A percentile compares a stretch with the other conserved stretches of the same genome.
Evolutionary conservation across 1,139 yeast species (phyloP).

Genomic region (Geotrichum siamense): DNA sequence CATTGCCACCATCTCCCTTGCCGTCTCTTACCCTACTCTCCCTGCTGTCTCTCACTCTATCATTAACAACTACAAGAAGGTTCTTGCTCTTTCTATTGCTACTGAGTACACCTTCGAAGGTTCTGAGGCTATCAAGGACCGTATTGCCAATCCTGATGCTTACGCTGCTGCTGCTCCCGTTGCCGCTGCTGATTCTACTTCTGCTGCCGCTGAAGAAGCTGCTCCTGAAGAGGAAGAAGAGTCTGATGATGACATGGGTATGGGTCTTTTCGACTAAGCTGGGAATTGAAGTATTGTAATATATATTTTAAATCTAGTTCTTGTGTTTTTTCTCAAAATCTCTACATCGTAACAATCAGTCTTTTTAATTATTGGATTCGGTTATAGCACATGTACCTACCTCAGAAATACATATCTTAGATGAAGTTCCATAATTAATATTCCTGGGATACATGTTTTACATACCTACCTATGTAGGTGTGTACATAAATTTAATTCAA

Average conservation of each 20-base stretch:
- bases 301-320: conserved; percentile 1
- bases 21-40: conserved; percentile 98
- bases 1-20: conserved; percentile 95
- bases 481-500: too few species aligned
- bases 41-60: conserved; percentile 99
- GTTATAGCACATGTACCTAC: too few species aligned
- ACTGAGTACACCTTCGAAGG: conserved; percentile 99
- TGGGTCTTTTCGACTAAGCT: conserved; percentile 94
- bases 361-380: too few species aligned
- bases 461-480: too few species aligned
- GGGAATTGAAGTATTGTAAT: conserved; percentile 5
- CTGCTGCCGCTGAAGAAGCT: conserved; percentile 57
- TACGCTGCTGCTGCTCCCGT: conserved; percentile 96
- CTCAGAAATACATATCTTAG: too few species aligned
- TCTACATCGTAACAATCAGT: too few species aligned
- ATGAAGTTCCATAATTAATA: too few species aligned
- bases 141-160: conserved; percentile 99
- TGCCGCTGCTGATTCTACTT: conserved; percentile 62
- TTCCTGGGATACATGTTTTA: too few species aligned
- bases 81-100: conserved; percentile 94
- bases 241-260: conserved; percentile 86
- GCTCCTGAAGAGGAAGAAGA: conserved; percentile 72
- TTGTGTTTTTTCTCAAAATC: background rate
- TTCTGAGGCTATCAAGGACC: conserved; percentile 97
- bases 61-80: conserved; percentile 98